Evolutionary conservation across 306 rosid species (phyloP).

Genomic region (Purshia tridentata): DNA sequence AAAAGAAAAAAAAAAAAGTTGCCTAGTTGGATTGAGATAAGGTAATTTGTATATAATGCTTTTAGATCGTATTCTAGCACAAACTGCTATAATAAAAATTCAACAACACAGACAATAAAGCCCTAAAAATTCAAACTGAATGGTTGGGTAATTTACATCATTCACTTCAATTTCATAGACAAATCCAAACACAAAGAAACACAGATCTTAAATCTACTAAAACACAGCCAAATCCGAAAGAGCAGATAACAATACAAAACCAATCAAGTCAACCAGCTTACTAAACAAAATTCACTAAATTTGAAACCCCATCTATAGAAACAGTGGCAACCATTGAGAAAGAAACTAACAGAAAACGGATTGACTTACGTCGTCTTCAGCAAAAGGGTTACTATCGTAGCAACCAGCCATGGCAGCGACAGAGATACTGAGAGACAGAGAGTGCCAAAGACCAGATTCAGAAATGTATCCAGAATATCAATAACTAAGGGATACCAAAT

Average conservation of each 20-base stretch:
- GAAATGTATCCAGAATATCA: too few species aligned
- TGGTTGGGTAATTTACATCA: not conserved
- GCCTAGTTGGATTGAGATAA: not conserved
- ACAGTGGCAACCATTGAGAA: not conserved
- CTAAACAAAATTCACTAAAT: constrained; percentile 23
- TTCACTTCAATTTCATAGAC: constrained; percentile 7
- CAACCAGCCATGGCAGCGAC: constrained; percentile 74
- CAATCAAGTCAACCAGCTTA: constrained; percentile 17
- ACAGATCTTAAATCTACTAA: constrained; percentile 15
- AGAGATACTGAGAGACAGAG: not conserved
- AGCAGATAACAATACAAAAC: not conserved
- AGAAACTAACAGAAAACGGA: constrained; percentile 79
- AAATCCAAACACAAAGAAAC: not conserved
- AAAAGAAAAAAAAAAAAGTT: not conserved
- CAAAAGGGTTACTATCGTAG: constrained; percentile 81
- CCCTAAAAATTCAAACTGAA: not conserved
- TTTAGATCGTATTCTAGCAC: not conserved
- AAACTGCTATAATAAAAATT: too few species aligned
- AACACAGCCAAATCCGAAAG: not conserved
- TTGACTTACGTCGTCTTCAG: constrained; percentile 89
- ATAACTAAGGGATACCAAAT: too few species aligned
- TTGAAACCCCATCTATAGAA: constrained; percentile 12
- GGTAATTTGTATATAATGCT: not conserved
- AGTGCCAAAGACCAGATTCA: constrained; percentile 14
- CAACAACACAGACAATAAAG: not conserved